Base-by-base conservation (phyloP, 1,139 yeast species). In the Magnusiomyces magnusii region DNA sequence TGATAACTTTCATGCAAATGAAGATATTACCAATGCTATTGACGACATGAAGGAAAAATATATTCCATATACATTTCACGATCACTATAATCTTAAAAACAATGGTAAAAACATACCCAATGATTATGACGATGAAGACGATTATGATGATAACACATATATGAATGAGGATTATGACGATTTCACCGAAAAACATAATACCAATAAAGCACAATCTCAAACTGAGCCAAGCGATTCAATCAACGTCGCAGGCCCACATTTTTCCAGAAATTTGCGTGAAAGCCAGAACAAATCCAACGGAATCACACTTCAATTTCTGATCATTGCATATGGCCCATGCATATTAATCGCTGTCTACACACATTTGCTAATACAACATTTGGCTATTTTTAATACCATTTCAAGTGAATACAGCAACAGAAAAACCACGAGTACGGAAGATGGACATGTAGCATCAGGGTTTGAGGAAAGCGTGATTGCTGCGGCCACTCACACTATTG, bases 291-390 rank as follows among this genome's bases (percentile, higher is more conserved):
- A 51, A 31, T 3, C 54, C 7, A 15, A 39, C 27, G 39, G 47
- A 19, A 19, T 39, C 25, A 21, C 54, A 15, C 21, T 60, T 19
- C 60, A 58, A 28, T 79, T 80, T 65, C 74, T 88, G 62, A 80
- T 91, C 49, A 90, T 91, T 69, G 85, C 96, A 42, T 92, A 89
- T 72, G 87, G 96, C 19, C 98, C 98, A 1, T 89, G 97, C 71
- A 85, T 93, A 62, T 83, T 93, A 55, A 91, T 92, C 62, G 96
- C 97, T 0, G 96, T 93, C 60, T 93, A 93, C 74, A 90, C 98
- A 2, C 97, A 93, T 72, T 76, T 93, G 67, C 86, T 93, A 81
- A 80, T 93, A 79, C 96, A 89, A 76, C 92, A 90, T 68, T 84
- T 87, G 59, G 92, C 92, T 51, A 87, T 86, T 67, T 76, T 89